phyloP scores from a whole-genome alignment of 805 yeast genomes.

The Zygosaccharomyces bailii region DNA sequence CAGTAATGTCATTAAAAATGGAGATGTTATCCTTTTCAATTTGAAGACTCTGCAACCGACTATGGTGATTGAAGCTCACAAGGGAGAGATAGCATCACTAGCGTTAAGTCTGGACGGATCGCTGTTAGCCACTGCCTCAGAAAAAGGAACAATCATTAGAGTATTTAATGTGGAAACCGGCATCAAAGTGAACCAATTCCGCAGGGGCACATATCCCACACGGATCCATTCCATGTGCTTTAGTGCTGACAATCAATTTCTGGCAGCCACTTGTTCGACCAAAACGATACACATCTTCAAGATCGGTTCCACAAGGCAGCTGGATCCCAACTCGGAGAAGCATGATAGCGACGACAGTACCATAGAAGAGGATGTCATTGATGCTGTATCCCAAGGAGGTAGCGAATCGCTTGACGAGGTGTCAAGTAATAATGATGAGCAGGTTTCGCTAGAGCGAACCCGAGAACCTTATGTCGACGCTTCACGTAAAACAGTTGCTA shows the following conservation, averaged over 20 bases:
- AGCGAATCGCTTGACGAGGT: slow-evolving; percentile 14
- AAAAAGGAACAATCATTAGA: slow-evolving; percentile 73
- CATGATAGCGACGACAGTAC: slow-evolving; percentile 40
- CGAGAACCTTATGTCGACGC: slow-evolving; percentile 68
- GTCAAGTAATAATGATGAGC: slow-evolving; percentile 12
- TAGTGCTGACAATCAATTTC: slow-evolving; percentile 61
- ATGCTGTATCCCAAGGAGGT: slow-evolving; percentile 14
- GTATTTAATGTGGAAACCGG: slow-evolving; percentile 66
- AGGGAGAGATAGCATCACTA: slow-evolving; percentile 61
- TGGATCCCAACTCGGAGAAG: slow-evolving; percentile 10
- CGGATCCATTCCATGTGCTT: slow-evolving; percentile 73
- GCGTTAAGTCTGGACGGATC: slow-evolving; percentile 62
- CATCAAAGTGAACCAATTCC: slow-evolving; percentile 58
- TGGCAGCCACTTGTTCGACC: slow-evolving; percentile 83
- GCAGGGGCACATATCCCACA: slow-evolving; percentile 84
- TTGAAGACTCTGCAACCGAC: slow-evolving; percentile 58
- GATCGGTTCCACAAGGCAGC: slow-evolving; percentile 37
- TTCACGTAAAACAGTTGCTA: slow-evolving; percentile 66
- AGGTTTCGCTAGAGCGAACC: slow-evolving; percentile 11
- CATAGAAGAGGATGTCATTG: slow-evolving; percentile 33
- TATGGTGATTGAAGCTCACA: slow-evolving; percentile 71
- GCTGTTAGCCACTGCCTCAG: slow-evolving; percentile 68
- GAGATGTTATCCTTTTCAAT: slow-evolving; percentile 68
- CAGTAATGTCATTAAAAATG: slow-evolving; percentile 39
- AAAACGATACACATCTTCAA: slow-evolving; percentile 92